Evolutionary conservation across 441 rosid genomes (phyloP).

Genomic region (Viola pubescens): DNA sequence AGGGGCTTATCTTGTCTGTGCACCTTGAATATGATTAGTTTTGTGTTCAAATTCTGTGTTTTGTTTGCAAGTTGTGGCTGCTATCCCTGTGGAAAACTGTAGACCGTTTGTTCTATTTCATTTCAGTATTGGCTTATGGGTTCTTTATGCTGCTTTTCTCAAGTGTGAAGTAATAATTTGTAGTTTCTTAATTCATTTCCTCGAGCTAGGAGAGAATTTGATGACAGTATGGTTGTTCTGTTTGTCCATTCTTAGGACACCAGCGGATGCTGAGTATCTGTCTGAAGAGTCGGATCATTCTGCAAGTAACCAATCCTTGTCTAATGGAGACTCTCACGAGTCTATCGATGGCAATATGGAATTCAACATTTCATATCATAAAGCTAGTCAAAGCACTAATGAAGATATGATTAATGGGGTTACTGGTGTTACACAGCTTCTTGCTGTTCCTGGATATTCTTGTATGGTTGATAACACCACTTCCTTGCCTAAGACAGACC

Average conservation of each 20-base stretch:
- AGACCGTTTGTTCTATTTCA: not conserved
- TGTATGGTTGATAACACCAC: conserved; percentile 45
- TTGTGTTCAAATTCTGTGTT: too few species aligned
- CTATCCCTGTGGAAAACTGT: not conserved
- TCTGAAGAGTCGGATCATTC: conserved; percentile 58
- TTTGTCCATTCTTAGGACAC: conserved; percentile 47
- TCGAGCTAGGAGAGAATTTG: not conserved
- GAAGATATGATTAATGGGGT: conserved; percentile 34
- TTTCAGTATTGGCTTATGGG: not conserved
- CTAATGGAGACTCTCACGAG: conserved; percentile 54
- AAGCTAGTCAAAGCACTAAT: conserved; percentile 34
- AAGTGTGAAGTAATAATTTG: conserved; percentile 1
- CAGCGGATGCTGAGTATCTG: conserved; percentile 50
- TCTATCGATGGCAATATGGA: conserved; percentile 47
- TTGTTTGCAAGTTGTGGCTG: not conserved
- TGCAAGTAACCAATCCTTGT: conserved; percentile 37
- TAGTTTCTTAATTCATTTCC: too few species aligned
- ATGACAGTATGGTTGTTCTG: conserved; percentile 9
- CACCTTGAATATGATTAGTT: too few species aligned
- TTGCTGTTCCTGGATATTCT: conserved; percentile 45
- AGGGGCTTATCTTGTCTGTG: too few species aligned
- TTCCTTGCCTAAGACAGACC: conserved; percentile 27
- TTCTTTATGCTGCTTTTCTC: not conserved
- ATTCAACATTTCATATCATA: conserved; percentile 63
- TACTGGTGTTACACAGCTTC: conserved; percentile 37